Base-by-base conservation (phyloP, 2,329 filamentous ascomycete genomes). In the Aspergillus eucalypticola region DNA sequence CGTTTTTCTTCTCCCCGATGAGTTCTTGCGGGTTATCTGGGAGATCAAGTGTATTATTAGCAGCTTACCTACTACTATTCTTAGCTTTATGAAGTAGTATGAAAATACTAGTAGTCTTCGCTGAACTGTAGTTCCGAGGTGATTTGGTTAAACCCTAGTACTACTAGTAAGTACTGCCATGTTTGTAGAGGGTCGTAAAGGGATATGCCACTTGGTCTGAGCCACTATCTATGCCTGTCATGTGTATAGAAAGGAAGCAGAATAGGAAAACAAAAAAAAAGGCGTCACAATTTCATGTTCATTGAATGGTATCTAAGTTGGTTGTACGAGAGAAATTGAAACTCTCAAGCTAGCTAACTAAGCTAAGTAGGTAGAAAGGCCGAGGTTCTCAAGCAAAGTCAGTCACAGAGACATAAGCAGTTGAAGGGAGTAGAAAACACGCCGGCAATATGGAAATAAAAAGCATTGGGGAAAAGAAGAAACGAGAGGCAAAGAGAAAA, bases 231-330 rank as follows among this genome's bases (percentile, higher is more conserved):
- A 27, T 27, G 25, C 8, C 25, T 8, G 25, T 27, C 25, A 27
- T 27, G 2, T 8, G 2, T 27, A 27, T 27, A 27, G 7, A 2
- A 2, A 27, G 8, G 7, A 27, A 8, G 25, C 25, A 27, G 25
- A 27, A 7, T 2, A 25, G 25, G 25, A 25, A 8, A 23, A 23
- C 3, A 5, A 5, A 25, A 25, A 23, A 23, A 7, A 5, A 5
- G 46, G 32, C n/a, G 19, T 50, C 23, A 21, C 39, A 8, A 44
- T 58, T 32, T 58, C 52, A 29, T 54, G 32, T 35, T 35, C 32
- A 42, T 54, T 44, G 35, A 54, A 42, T 54, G 52, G 52, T 54
- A 54, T 54, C 35, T 42, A 41, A 13, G 32, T 13, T 35, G 32
- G 11, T 35, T 35, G 35, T 54, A 42, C 3, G 46, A 29, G 46